These are phyloP conservation scores for Chlorella vulgaris DNA, from an alignment of 139 green algal species.

Conservation along the genomic window DNA sequence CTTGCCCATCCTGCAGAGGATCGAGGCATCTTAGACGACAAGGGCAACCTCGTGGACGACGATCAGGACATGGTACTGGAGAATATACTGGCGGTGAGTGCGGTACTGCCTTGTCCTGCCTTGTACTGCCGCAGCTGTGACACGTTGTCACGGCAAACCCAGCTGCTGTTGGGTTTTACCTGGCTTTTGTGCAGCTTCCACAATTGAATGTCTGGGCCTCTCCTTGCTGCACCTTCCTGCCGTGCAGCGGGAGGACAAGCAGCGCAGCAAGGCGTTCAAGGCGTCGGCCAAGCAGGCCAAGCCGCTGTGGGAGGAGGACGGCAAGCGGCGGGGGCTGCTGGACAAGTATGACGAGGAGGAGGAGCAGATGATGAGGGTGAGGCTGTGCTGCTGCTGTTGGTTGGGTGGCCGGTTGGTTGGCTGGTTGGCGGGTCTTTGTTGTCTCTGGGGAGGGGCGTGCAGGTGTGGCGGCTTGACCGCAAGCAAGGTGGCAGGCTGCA, in stretches of 20 bases:
- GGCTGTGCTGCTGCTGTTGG: neutral
- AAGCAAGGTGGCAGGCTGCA: too few relatives aligned
- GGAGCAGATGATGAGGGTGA: slow-evolving; percentile 57
- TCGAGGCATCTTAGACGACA: slow-evolving; percentile 76
- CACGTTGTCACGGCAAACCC: too few relatives aligned
- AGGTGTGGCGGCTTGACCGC: too few relatives aligned
- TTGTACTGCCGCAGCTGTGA: too few relatives aligned
- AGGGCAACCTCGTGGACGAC: slow-evolving; percentile 66
- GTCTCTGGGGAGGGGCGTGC: neutral
- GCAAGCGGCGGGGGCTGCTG: slow-evolving; percentile 66
- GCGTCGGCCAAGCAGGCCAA: slow-evolving; percentile 72
- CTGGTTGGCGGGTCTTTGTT: too few relatives aligned
- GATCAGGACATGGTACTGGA: slow-evolving; percentile 78
- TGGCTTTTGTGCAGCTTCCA: neutral
- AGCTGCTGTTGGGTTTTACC: neutral
- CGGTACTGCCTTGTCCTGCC: neutral
- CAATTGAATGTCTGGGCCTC: too few relatives aligned
- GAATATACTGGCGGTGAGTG: slow-evolving; percentile 72
- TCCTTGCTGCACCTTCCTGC: neutral
- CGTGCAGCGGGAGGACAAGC: slow-evolving; percentile 71
- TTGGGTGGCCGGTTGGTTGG: neutral
- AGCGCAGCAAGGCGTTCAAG: slow-evolving; percentile 67
- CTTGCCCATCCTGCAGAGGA: too few relatives aligned
- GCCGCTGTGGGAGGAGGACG: slow-evolving; percentile 85
- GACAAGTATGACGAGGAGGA: slow-evolving; percentile 91